phyloP scores from a whole-genome alignment of 139 green algal genomes.

The Raphidocelis subcapitata region DNA sequence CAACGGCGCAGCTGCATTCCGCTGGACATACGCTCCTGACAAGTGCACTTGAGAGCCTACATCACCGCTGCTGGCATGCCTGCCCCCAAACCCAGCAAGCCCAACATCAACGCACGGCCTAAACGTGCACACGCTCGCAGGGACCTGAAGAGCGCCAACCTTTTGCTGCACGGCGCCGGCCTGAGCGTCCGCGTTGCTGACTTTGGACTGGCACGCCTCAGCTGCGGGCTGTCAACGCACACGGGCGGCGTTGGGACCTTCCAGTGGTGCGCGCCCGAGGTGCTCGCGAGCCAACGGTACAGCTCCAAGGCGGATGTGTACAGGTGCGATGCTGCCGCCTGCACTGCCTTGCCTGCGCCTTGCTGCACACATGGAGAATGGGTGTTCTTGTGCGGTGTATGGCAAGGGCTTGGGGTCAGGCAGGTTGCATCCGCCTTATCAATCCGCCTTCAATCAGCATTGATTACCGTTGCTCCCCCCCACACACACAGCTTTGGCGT shows the following conservation, averaged over 20 bases:
- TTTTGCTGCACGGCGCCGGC: slow-evolving; percentile 53
- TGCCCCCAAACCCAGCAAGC: too few relatives aligned
- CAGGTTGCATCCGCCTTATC: background rate
- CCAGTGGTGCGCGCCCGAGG: slow-evolving; percentile 67
- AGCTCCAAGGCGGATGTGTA: slow-evolving; percentile 71
- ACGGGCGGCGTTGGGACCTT: slow-evolving; percentile 64
- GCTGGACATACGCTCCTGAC: too few relatives aligned
- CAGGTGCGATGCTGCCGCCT: slow-evolving; percentile 10
- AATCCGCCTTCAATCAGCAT: background rate
- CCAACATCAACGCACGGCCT: too few relatives aligned
- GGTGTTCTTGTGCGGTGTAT: too few relatives aligned
- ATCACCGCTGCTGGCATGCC: too few relatives aligned
- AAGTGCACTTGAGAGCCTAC: too few relatives aligned
- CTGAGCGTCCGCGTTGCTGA: slow-evolving; percentile 38
- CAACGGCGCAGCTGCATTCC: too few relatives aligned
- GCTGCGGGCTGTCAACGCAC: slow-evolving; percentile 26
- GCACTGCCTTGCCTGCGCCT: too few relatives aligned
- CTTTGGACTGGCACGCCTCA: slow-evolving; percentile 48
- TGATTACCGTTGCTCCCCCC: background rate
- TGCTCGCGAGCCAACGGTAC: slow-evolving; percentile 65
- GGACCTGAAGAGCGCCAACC: slow-evolving; percentile 62
- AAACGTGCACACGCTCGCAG: too few relatives aligned
- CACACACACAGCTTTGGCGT: slow-evolving; percentile 37
- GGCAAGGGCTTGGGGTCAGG: too few relatives aligned
- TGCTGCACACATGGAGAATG: too few relatives aligned